These are phyloP conservation scores for Aspergillaceae sp. DNA, from an alignment of 2,329 filamentous ascomycete genomes.

Conservation along the genomic window DNA sequence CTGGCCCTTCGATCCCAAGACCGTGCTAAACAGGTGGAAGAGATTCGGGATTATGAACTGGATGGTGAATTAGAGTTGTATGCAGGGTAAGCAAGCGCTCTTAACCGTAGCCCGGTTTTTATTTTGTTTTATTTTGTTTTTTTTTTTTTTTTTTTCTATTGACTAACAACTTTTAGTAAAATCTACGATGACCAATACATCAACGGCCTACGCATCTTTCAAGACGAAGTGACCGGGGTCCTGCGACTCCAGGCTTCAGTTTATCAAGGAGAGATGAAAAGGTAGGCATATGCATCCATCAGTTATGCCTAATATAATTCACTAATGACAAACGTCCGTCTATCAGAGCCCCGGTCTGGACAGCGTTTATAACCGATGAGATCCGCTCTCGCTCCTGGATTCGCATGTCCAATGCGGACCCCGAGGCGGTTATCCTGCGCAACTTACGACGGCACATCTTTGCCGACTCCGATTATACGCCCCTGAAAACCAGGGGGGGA, in stretches of 20 bases:
- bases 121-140: no score
- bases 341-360: conserved; percentile 51
- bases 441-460: conserved; percentile 47
- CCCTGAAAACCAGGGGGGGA: conserved; percentile 27
- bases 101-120: background rate
- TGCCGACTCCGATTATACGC: conserved; percentile 41
- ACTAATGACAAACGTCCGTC: background rate
- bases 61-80: conserved; percentile 41
- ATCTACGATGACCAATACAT: conserved; percentile 45
- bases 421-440: conserved; percentile 41
- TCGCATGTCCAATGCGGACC: conserved; percentile 23
- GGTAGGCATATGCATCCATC: conserved; percentile 20
- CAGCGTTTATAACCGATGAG: conserved; percentile 46
- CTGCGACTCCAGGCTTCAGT: conserved; percentile 51
- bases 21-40: conserved; percentile 27
- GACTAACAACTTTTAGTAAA: conserved; percentile 30
- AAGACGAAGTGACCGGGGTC: conserved; percentile 43
- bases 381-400: conserved; percentile 43
- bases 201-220: conserved; percentile 48
- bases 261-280: conserved; percentile 43
- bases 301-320: no score
- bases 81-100: conserved; percentile 34
- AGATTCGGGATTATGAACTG: conserved; percentile 44
- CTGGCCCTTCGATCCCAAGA: conserved; percentile 53
- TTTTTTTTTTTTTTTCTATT: background rate